These are phyloP conservation scores for Suhomyces chickasaworum DNA, from an alignment of 1,139 yeast species.

Conservation along the genomic window DNA sequence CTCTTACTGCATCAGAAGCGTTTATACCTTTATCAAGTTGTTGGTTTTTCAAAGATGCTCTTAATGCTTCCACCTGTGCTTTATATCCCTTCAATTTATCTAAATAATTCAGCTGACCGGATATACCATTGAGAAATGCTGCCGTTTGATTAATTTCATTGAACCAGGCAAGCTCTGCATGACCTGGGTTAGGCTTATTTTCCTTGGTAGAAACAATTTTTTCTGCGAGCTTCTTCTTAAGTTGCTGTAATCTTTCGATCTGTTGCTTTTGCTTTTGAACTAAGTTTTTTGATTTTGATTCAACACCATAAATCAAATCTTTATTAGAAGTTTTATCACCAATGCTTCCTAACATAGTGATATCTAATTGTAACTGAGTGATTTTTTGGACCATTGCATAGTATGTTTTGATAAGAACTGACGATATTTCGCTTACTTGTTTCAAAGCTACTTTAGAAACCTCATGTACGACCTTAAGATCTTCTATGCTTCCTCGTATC, in stretches of 20 bases:
- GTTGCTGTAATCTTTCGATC: constrained; percentile 21
- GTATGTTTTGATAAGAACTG: constrained; percentile 27
- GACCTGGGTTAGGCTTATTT: constrained; percentile 35
- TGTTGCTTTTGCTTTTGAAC: constrained; percentile 27
- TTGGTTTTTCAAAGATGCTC: background rate
- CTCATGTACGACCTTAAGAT: constrained; percentile 8
- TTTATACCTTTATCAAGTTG: background rate
- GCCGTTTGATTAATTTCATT: constrained; percentile 35
- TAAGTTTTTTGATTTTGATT: constrained; percentile 19
- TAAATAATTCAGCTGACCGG: constrained; percentile 10
- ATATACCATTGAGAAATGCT: constrained; percentile 13
- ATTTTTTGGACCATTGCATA: constrained; percentile 26
- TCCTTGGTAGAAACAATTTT: constrained; percentile 25
- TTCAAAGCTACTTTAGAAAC: constrained; percentile 24
- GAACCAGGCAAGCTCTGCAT: constrained; percentile 41
- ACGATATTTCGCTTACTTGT: constrained; percentile 23
- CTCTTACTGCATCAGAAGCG: constrained; percentile 16
- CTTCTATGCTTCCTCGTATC: constrained; percentile 1
- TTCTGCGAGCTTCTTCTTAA: constrained; percentile 29
- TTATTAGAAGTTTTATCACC: background rate
- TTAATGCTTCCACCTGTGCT: constrained; percentile 21
- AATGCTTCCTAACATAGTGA: constrained; percentile 20
- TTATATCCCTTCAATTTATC: constrained; percentile 16
- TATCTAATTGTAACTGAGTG: constrained; percentile 28
- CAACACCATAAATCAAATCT: background rate